Evolutionary conservation across 345 rosid genomes (phyloP).

Genomic region (Populus alba): DNA sequence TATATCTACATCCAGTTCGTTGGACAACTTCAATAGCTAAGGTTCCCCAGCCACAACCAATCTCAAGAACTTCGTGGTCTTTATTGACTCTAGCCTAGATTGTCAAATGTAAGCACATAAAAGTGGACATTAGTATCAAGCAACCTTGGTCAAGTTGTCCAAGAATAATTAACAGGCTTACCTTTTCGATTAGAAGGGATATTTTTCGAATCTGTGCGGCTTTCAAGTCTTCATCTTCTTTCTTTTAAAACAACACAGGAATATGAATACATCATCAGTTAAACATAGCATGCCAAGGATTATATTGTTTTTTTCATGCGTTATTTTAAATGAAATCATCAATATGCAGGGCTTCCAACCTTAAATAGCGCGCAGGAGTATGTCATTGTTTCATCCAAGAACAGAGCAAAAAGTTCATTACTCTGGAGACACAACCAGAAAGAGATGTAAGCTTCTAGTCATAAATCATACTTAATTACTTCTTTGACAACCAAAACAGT

Average conservation of each 20-base stretch:
- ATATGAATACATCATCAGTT: neutral
- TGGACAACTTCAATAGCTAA: constrained; percentile 82
- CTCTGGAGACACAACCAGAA: constrained; percentile 45
- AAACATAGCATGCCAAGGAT: neutral
- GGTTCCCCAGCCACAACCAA: constrained; percentile 95
- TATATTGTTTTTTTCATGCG: neutral
- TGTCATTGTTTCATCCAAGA: constrained; percentile 89
- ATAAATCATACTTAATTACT: neutral
- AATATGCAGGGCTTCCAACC: constrained; percentile 35
- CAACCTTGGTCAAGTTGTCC: neutral
- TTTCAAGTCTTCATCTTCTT: constrained; percentile 62
- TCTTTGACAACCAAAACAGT: neutral
- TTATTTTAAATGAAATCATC: neutral
- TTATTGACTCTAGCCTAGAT: constrained; percentile 57
- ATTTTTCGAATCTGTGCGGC: constrained; percentile 80
- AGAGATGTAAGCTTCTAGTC: constrained; percentile 3
- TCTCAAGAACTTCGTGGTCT: constrained; percentile 71
- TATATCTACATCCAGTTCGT: constrained; percentile 83
- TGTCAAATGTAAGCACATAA: neutral
- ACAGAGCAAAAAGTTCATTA: constrained; percentile 69
- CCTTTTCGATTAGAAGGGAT: constrained; percentile 67
- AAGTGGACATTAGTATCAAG: neutral
- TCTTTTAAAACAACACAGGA: constrained; percentile 26
- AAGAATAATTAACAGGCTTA: constrained; percentile 15
- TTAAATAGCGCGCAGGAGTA: constrained; percentile 84